phyloP scores from a whole-genome alignment of 2,329 filamentous ascomycete species.

The Aureobasidium namibiae region DNA sequence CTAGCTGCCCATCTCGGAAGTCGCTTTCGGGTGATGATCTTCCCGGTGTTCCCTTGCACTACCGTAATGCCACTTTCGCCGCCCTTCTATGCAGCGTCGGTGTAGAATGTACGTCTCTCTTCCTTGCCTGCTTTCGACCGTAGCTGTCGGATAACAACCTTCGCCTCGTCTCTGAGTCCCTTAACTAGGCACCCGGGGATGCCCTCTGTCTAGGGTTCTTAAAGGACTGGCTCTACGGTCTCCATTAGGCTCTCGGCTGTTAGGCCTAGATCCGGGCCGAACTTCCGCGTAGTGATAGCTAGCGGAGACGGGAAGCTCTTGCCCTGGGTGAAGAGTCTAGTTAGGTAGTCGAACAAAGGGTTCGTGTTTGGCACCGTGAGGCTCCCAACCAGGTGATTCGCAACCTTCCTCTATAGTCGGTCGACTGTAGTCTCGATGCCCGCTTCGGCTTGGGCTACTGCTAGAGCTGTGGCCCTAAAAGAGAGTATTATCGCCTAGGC shows the following conservation, averaged over 20 bases:
- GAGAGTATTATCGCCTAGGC: background rate
- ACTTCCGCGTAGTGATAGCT: background rate
- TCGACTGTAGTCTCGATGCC: background rate
- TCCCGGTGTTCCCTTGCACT: background rate
- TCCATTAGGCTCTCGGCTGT: background rate
- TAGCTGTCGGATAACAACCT: background rate
- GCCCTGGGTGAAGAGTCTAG: background rate
- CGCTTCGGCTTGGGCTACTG: background rate
- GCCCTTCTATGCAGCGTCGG: background rate
- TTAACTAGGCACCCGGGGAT: background rate
- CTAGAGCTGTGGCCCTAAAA: background rate
- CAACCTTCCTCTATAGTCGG: background rate
- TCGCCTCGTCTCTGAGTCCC: background rate
- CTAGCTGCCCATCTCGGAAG: background rate
- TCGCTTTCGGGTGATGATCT: background rate
- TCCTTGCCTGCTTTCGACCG: background rate
- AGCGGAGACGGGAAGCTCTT: background rate
- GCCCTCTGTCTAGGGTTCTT: background rate
- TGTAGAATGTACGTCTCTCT: background rate
- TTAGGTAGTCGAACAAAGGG: background rate
- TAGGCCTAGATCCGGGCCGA: background rate
- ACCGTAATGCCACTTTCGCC: background rate
- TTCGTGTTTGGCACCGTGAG: background rate
- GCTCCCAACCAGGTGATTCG: background rate
- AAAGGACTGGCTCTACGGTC: background rate